Conservation (phyloP, 2,329 filamentous ascomycete species). For the Apiospora kogelbergensis region DNA sequence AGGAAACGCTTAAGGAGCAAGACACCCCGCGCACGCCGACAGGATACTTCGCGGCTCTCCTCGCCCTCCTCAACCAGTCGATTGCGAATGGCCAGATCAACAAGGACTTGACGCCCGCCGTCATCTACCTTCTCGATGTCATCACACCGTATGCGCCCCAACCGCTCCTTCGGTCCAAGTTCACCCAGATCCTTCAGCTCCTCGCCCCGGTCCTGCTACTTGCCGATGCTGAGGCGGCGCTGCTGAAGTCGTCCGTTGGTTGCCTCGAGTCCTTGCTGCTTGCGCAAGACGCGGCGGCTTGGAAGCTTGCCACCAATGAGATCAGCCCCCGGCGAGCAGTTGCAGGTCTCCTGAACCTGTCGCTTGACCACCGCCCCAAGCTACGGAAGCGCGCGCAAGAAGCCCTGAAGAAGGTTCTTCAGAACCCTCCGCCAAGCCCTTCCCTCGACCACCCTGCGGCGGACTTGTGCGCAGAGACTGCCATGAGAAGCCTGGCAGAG, state of each 20-base stretch:
- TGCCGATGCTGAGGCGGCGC: conserved; percentile 79
- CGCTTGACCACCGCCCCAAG: conserved; percentile 87
- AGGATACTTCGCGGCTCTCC: conserved; percentile 92
- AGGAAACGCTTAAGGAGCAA: conserved; percentile 88
- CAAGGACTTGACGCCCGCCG: conserved; percentile 79
- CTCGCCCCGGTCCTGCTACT: conserved; percentile 82
- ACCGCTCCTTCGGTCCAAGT: conserved; percentile 88
- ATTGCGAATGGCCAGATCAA: conserved; percentile 69
- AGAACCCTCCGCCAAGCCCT: conserved; percentile 84
- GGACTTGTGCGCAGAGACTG: conserved; percentile 93
- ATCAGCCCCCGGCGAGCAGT: conserved; percentile 85
- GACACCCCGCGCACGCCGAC: conserved; percentile 81
- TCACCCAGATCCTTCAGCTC: conserved; percentile 85
- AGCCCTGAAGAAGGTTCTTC: conserved; percentile 78
- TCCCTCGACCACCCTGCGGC: conserved; percentile 92
- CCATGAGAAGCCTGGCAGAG: conserved; percentile 76
- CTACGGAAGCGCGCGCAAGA: conserved; percentile 93
- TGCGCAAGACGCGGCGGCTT: conserved; percentile 83
- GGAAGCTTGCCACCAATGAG: conserved; percentile 81
- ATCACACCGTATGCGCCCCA: conserved; percentile 83
- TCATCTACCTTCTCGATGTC: conserved; percentile 94
- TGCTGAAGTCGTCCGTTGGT: conserved; percentile 85
- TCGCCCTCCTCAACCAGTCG: conserved; percentile 82
- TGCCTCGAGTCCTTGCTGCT: conserved; percentile 89
- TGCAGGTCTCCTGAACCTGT: conserved; percentile 79